Percentiles rank a stretch among this genome's conserved stretches.
These are phyloP conservation scores for Saccharum officinarum DNA, from an alignment of 176 grass and related monocot species.

Conservation along the genomic window DNA sequence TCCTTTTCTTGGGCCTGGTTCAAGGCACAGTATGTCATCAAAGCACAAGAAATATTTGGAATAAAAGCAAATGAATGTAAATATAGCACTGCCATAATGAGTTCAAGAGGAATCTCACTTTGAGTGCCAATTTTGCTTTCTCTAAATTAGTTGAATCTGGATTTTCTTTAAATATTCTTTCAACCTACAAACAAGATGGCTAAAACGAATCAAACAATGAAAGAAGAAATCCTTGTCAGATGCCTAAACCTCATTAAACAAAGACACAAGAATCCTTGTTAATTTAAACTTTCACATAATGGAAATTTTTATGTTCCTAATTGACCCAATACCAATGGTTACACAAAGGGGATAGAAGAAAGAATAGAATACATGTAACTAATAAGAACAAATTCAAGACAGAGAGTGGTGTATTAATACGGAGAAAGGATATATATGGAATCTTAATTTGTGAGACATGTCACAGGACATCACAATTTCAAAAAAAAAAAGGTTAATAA, in stretches of 20 bases:
- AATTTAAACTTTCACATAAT: slow-evolving; percentile 15
- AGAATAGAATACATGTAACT: background rate
- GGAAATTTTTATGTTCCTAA: background rate
- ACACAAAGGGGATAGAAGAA: slow-evolving; percentile 26
- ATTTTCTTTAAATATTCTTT: slow-evolving; percentile 51
- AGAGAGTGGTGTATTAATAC: background rate
- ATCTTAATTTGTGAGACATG: background rate
- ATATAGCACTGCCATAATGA: background rate
- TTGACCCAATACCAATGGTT: background rate
- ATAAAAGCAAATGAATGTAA: slow-evolving; percentile 11
- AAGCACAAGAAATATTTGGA: slow-evolving; percentile 9
- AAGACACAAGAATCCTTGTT: background rate
- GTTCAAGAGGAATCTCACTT: slow-evolving; percentile 37
- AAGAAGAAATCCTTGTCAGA: slow-evolving; percentile 3
- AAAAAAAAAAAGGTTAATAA: background rate
- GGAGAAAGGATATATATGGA: background rate
- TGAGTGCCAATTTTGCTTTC: slow-evolving; percentile 53
- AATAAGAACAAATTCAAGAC: background rate
- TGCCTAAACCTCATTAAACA: background rate
- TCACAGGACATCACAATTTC: background rate
- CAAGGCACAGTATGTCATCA: slow-evolving; percentile 22
- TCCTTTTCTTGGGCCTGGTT: slow-evolving; percentile 63
- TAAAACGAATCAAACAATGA: slow-evolving; percentile 20
- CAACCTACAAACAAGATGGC: slow-evolving; percentile 47
- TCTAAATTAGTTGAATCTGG: slow-evolving; percentile 58